phyloP scores from a whole-genome alignment of 331 rosid species.

The Spiraea crenata region DNA sequence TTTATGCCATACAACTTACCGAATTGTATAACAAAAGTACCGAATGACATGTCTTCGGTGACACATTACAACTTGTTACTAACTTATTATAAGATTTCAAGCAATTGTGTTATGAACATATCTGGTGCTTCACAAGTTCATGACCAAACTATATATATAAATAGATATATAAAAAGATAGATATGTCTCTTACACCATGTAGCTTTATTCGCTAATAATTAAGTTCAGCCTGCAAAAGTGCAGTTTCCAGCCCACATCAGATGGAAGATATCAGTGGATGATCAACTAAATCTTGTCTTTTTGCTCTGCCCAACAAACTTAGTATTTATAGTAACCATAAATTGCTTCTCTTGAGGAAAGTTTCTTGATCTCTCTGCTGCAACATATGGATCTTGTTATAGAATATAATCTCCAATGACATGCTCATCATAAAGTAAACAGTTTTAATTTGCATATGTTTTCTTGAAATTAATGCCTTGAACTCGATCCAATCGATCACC shows the following conservation, averaged over 20 bases:
- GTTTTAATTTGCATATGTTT: not conserved
- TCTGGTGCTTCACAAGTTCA: too few species aligned
- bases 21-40: too few species aligned
- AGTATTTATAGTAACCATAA: too few species aligned
- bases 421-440: not conserved
- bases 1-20: too few species aligned
- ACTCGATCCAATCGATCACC: not conserved
- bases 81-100: too few species aligned
- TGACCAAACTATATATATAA: too few species aligned
- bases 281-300: not conserved
- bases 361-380: not conserved
- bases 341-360: not conserved
- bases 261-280: not conserved
- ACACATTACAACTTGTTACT: too few species aligned
- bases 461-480: constrained; percentile 1
- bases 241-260: constrained; percentile 4
- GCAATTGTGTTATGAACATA: too few species aligned
- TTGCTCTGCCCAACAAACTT: not conserved
- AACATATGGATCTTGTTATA: not conserved
- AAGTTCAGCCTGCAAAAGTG: constrained; percentile 3
- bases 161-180: not conserved
- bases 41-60: too few species aligned
- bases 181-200: not conserved
- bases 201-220: not conserved
- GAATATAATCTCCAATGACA: constrained; percentile 1